Base-by-base conservation (phyloP, 371 early-diverging fungal species). In the Zychaea mexicana region DNA sequence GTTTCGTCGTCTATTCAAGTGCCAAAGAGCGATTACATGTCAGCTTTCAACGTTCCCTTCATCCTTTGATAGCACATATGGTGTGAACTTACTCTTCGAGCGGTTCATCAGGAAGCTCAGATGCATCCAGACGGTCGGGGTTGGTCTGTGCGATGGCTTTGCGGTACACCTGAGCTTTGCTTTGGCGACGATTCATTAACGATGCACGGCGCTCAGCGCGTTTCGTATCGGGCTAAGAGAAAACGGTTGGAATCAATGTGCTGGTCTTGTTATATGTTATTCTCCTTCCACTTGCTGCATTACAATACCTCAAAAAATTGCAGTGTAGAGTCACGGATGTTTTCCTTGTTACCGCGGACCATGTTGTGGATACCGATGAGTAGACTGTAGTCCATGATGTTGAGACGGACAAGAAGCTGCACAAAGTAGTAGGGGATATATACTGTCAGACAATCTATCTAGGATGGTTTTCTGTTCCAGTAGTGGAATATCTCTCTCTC, bases 361-460 rank as follows among this genome's bases (percentile, higher is more conserved):
- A 82, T 59, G 70, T 96, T 92, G 71, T 98, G 97, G n/a, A 94
- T 82, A 7, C 98, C 98, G 24, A 98, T 76, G 22, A 98, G 78
- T 57, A 98, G 77, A 63, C 95, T 94, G 79, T 98, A 98, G 75
- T 98, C 98, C 98, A 98, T 98, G 58, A 98, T 98, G 49, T 94
- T 89, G 57, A 92, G 76, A 12, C 70, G 68, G 21, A 81, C 74
- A 52, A 98, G 77, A 57, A 96, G 79, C 77, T 90, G 55, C 21
- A 52, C 15, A 28, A n/a, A n/a, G n/a, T n/a, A n/a, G n/a, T n/a
- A n/a, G n/a, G n/a, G n/a, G n/a, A n/a, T n/a, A n/a, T n/a, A n/a
- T n/a, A n/a, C n/a, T n/a, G n/a, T n/a, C n/a, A n/a, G n/a, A n/a
- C n/a, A n/a, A n/a, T n/a, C n/a, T n/a, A n/a, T n/a, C n/a, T n/a